Evolutionary conservation across 75 land plant species (phyloP).

Genomic region (Selaginella moellendorffii): DNA sequence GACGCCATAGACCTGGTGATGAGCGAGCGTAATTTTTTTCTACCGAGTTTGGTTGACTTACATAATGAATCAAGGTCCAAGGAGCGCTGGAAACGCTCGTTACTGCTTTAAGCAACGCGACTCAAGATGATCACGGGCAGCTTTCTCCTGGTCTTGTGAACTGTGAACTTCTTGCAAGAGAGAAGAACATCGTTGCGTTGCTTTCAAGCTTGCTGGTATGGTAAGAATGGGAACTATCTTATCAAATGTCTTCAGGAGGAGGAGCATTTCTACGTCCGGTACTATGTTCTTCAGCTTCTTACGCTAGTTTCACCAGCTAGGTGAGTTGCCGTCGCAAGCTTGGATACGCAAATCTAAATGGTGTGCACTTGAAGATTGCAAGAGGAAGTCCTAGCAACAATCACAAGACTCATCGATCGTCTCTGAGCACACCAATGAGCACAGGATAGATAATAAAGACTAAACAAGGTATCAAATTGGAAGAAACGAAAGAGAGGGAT

Average conservation of each 20-base stretch:
- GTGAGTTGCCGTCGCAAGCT: slow-evolving; percentile 70
- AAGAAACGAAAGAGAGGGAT: no score
- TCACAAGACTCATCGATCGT: slow-evolving; percentile 86
- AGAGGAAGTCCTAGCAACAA: slow-evolving; percentile 59
- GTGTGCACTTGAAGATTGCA: background rate
- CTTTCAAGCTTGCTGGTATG: slow-evolving; percentile 73
- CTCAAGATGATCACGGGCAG: slow-evolving; percentile 36
- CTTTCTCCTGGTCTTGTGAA: slow-evolving; percentile 73
- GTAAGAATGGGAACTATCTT: background rate
- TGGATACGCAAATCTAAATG: background rate
- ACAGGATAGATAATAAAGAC: no score
- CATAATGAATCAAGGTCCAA: slow-evolving; percentile 41
- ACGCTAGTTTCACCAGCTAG: slow-evolving; percentile 63
- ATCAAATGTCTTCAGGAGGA: slow-evolving; percentile 43
- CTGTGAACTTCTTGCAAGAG: slow-evolving; percentile 81
- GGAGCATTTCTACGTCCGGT: slow-evolving; percentile 83
- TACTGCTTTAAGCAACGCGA: slow-evolving; percentile 56
- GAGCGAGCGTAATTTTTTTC: slow-evolving; percentile 59
- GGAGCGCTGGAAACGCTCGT: slow-evolving; percentile 92
- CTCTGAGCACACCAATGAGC: slow-evolving; percentile 65
- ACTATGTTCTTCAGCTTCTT: slow-evolving; percentile 74
- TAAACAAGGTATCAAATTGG: no score
- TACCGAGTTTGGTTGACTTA: background rate
- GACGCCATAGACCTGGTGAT: slow-evolving; percentile 86
- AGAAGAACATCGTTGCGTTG: slow-evolving; percentile 78